A percentile compares a stretch with the other conserved stretches of the same genome.
Conservation (phyloP, 2,329 filamentous ascomycete species). For the Truncatella angustata region DNA sequence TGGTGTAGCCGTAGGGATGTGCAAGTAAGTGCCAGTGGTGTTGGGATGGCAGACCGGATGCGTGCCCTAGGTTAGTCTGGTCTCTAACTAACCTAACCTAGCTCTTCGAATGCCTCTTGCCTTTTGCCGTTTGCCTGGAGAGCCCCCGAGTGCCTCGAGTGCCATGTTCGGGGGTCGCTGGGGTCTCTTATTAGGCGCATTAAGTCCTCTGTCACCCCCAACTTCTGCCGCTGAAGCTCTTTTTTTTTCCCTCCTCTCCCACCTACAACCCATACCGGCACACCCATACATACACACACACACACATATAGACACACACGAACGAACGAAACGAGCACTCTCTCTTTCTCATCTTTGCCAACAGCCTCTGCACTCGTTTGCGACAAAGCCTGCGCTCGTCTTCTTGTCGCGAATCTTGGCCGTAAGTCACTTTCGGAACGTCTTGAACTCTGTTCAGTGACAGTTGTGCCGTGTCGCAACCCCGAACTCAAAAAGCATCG, state of each 20-base stretch:
- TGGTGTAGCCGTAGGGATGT: no score
- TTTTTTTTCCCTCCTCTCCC: no score
- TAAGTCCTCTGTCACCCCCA: conserved; percentile 13
- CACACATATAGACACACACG: no score
- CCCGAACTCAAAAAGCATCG: neutral
- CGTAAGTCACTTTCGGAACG: neutral
- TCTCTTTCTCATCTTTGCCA: no score
- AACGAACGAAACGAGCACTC: no score
- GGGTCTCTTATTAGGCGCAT: conserved; percentile 15
- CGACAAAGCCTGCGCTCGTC: neutral
- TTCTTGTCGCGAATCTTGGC: neutral
- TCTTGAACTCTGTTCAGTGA: neutral
- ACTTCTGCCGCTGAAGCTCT: conserved; percentile 5
- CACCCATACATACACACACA: no score
- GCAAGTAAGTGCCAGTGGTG: no score
- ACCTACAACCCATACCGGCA: conserved; percentile 9
- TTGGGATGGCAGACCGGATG: neutral
- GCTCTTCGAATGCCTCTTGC: no score
- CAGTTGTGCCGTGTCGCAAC: neutral
- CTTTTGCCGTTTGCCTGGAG: no score
- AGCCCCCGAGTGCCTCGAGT: no score
- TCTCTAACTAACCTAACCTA: no score
- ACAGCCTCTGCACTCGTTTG: neutral
- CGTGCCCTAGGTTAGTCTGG: no score
- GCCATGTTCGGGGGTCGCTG: neutral